Evolutionary conservation across 192 early-diverging fungal genomes (phyloP), one percentile per base, ranked within the genome.

Genomic region (Mortierella hygrophila): DNA sequence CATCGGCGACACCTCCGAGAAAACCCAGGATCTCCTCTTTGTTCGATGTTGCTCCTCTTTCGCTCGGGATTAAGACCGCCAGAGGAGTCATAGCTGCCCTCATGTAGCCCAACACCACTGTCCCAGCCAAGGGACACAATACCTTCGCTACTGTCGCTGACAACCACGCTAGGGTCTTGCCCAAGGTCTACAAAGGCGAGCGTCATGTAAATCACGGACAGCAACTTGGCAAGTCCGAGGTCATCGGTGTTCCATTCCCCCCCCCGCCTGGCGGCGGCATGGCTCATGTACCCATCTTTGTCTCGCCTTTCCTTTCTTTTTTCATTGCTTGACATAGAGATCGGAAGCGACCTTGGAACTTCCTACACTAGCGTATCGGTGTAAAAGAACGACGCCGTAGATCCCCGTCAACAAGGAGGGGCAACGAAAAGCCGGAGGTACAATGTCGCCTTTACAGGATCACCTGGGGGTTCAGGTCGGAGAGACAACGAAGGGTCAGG

Each of bases 401-500:
- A 99, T 98, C 89, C 96, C 97, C 91, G 99, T 99, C 91, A 97
- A 99, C 89, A 97, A 1, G 35, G 35, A 35, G 35, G 35, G 35
- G 35, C 35, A 35, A 35, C 35, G 1, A 35, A 35, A 99, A 90
- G 98, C 97, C 89, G 98, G 98, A 95, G 96, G 97, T 81, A 99
- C 76, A 99, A 99, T 88, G 98, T 99, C 78, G 97, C 90, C 75
- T 99, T 99, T 92, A 97, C 97, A 79, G 97, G 97, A 93, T 87
- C 93, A 74, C 35, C 35, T 35, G 35, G 35, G 35, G 35, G 35
- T 35, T 35, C 35, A 35, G 79, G 98, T 99, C 87, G 98, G 98
- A 89, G 98, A 99, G 92, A 97, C 98, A 72, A 97, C 98, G 89
- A 99, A 99, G 94, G 99, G 98, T 91, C 97, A 98, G 90, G 96